phyloP scores from a whole-genome alignment of 768 basidiomycete species.

The Gymnopilus dilepis region DNA sequence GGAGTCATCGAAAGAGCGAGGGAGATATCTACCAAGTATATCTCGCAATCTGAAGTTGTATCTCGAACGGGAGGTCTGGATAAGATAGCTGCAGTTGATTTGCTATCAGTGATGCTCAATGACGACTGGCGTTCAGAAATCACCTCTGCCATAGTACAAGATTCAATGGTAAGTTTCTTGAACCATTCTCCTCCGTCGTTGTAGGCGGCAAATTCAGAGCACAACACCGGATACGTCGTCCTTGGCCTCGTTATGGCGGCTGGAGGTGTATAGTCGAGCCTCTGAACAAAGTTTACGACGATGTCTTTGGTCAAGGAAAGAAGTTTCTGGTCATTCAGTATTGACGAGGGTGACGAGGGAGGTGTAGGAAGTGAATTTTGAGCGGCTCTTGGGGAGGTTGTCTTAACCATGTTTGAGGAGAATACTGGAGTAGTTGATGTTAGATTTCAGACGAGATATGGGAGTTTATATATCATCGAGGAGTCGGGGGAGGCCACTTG shows the following conservation, averaged over 20 bases:
- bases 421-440: not conserved
- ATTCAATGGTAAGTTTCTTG: not conserved
- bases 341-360: not conserved
- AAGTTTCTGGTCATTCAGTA: not conserved
- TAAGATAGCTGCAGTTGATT: not conserved
- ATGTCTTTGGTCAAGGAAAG: not conserved
- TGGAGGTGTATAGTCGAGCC: not conserved
- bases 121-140: too few relatives aligned
- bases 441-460: not conserved
- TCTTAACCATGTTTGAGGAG: not conserved
- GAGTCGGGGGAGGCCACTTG: too few relatives aligned
- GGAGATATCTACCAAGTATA: not conserved
- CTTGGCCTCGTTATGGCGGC: not conserved
- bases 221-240: not conserved
- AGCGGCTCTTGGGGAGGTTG: not conserved
- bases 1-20: not conserved
- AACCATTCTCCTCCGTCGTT: slow-evolving; percentile 8
- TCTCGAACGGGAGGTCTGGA: not conserved
- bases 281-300: not conserved
- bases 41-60: slow-evolving; percentile 4
- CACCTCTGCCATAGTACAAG: slow-evolving; percentile 10
- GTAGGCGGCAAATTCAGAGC: slow-evolving; percentile 5
- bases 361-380: not conserved
- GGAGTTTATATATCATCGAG: not conserved
- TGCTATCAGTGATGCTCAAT: not conserved